Evolutionary conservation across 352 stramenopile genomes (phyloP).

Genomic region (Phytophthora crassamura): DNA sequence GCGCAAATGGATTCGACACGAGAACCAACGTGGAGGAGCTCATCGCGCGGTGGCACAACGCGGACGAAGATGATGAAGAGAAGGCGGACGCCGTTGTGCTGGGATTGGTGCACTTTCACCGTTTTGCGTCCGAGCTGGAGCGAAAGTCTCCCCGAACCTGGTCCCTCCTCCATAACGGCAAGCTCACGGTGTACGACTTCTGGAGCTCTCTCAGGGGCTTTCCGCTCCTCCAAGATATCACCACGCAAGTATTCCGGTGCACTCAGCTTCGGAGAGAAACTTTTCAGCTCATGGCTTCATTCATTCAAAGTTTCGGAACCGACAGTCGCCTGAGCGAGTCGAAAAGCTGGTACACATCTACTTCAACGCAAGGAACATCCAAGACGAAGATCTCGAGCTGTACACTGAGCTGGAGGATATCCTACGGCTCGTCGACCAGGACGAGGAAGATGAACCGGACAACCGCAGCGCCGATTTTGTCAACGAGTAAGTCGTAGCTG

Average conservation of each 20-base stretch:
- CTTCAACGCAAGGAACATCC: conserved; percentile 4
- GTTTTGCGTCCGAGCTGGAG: conserved; percentile 1
- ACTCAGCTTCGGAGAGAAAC: conserved; percentile 3
- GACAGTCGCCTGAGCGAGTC: background rate
- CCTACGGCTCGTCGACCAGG: background rate
- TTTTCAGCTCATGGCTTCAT: conserved; percentile 6
- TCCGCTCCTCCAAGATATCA: conserved; percentile 9
- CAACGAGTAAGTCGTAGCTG: background rate
- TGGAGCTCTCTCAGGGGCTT: background rate
- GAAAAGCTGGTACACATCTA: conserved; percentile 8
- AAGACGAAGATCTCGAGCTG: conserved; percentile 6
- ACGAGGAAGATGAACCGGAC: background rate
- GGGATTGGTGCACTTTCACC: background rate
- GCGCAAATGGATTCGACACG: background rate
- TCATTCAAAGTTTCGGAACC: conserved; percentile 8
- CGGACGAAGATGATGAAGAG: background rate
- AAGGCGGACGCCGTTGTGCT: conserved; percentile 1
- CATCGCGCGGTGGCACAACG: background rate
- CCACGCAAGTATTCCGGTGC: background rate
- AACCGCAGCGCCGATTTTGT: conserved; percentile 2
- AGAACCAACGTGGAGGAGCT: background rate
- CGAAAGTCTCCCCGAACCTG: background rate
- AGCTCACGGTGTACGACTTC: background rate
- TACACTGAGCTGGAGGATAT: conserved; percentile 4
- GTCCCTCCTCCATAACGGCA: conserved; percentile 1